Evolutionary conservation across 2,329 filamentous ascomycete species (phyloP).

Genomic region (Berkeleyomyces basicola): DNA sequence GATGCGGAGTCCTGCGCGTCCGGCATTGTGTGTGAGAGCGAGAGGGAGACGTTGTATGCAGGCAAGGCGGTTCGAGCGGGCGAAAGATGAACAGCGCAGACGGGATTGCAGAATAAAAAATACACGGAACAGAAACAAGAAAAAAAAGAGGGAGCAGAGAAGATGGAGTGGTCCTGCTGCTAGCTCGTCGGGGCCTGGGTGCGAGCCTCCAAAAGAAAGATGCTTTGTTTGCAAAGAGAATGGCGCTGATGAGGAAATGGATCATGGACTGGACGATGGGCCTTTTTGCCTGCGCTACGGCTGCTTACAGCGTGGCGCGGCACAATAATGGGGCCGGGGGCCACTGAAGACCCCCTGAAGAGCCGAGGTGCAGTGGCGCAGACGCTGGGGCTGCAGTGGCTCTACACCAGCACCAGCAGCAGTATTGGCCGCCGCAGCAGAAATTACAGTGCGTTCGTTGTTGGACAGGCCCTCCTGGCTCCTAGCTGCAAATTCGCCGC

Average conservation of each 20-base stretch:
- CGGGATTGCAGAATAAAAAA: not conserved
- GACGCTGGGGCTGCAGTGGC: not conserved
- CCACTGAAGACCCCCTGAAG: not conserved
- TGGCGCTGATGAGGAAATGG: not conserved
- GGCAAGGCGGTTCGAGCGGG: not conserved
- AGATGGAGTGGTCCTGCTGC: not conserved
- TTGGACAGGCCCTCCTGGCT: too few relatives aligned
- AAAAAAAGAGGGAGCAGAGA: not conserved
- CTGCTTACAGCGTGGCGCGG: not conserved
- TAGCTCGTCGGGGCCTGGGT: not conserved
- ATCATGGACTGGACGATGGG: not conserved
- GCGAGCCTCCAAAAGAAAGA: not conserved
- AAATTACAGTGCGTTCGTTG: not conserved
- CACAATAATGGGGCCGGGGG: not conserved
- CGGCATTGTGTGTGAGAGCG: slow-evolving; percentile 25
- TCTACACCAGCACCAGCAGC: not conserved
- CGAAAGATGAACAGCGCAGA: not conserved
- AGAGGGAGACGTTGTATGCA: not conserved
- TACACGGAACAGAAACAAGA: not conserved
- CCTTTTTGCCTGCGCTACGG: not conserved
- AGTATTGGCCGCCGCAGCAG: not conserved
- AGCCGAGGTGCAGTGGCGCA: not conserved
- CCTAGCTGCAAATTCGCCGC: not conserved
- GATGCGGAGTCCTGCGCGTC: slow-evolving; percentile 29
- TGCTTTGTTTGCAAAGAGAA: not conserved